Evolutionary conservation across 2,329 filamentous ascomycete species (phyloP).

Genomic region (Diaporthe amygdali): DNA sequence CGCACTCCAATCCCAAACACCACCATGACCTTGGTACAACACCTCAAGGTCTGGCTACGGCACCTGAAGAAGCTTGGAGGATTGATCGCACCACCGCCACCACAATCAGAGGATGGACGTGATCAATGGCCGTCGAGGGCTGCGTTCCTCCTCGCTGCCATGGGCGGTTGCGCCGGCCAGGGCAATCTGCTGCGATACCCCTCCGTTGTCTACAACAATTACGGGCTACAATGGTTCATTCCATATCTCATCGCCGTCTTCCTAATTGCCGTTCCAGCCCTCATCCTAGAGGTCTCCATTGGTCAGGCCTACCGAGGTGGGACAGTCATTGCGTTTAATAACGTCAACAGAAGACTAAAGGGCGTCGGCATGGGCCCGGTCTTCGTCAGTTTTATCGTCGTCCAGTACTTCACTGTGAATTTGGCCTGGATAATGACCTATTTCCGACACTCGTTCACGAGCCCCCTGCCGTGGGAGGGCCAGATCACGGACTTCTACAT

Average conservation of each 20-base stretch:
- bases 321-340: conserved; percentile 59
- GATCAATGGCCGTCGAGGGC: conserved; percentile 62
- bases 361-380: conserved; percentile 58
- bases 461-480: conserved; percentile 58
- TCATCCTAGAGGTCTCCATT: conserved; percentile 69
- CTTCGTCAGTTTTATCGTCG: conserved; percentile 59
- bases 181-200: conserved; percentile 64
- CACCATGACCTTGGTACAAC: background rate
- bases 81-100: conserved; percentile 42
- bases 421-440: conserved; percentile 65
- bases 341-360: conserved; percentile 56
- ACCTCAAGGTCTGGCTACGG: background rate
- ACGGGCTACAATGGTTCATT: conserved; percentile 65
- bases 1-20: background rate
- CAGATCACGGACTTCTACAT: conserved; percentile 56
- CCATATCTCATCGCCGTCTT: conserved; percentile 61
- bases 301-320: conserved; percentile 68
- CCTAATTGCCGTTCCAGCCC: conserved; percentile 59
- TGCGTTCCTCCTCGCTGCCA: conserved; percentile 61
- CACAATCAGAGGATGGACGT: conserved; percentile 44
- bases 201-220: conserved; percentile 64
- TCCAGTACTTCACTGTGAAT: conserved; percentile 62
- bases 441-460: conserved; percentile 60
- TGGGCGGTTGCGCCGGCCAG: conserved; percentile 64
- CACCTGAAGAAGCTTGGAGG: conserved; percentile 37